Evolutionary conservation across 192 early-diverging fungal species (phyloP).

Genomic region (Umbelopsis ramanniana): DNA sequence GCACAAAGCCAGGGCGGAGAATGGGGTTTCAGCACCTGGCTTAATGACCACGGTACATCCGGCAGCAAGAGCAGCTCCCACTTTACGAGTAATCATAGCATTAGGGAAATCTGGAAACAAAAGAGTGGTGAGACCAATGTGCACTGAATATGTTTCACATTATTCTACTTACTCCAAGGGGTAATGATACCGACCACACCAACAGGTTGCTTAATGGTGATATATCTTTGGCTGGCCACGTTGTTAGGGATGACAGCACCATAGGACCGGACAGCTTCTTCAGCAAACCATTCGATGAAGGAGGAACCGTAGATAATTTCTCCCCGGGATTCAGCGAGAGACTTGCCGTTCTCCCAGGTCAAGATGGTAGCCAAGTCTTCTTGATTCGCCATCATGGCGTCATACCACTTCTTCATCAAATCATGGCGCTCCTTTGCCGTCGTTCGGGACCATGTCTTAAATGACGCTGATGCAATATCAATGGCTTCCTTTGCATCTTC

Average conservation of each 20-base stretch:
- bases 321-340: slow-evolving; percentile 56
- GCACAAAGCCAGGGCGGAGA: slow-evolving; percentile 55
- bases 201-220: slow-evolving; percentile 78
- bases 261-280: slow-evolving; percentile 78
- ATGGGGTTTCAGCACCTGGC: slow-evolving; percentile 62
- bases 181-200: slow-evolving; percentile 77
- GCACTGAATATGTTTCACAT: no score
- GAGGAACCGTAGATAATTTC: slow-evolving; percentile 67
- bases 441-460: slow-evolving; percentile 62
- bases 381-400: slow-evolving; percentile 66
- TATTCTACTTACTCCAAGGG: slow-evolving; percentile 66
- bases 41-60: slow-evolving; percentile 80
- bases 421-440: slow-evolving; percentile 64
- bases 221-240: slow-evolving; percentile 52
- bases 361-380: slow-evolving; percentile 80
- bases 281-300: slow-evolving; percentile 86
- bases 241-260: slow-evolving; percentile 79
- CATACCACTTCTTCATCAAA: slow-evolving; percentile 66
- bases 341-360: slow-evolving; percentile 87
- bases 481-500: slow-evolving; percentile 63
- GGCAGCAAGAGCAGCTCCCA: slow-evolving; percentile 76
- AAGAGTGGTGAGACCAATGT: slow-evolving; percentile 31
- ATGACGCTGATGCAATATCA: slow-evolving; percentile 59
- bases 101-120: slow-evolving; percentile 74
- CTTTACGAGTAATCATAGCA: slow-evolving; percentile 83